These are phyloP conservation scores for Magnaporthales sp. DNA, from an alignment of 2,329 filamentous ascomycete species.

Conservation along the genomic window DNA sequence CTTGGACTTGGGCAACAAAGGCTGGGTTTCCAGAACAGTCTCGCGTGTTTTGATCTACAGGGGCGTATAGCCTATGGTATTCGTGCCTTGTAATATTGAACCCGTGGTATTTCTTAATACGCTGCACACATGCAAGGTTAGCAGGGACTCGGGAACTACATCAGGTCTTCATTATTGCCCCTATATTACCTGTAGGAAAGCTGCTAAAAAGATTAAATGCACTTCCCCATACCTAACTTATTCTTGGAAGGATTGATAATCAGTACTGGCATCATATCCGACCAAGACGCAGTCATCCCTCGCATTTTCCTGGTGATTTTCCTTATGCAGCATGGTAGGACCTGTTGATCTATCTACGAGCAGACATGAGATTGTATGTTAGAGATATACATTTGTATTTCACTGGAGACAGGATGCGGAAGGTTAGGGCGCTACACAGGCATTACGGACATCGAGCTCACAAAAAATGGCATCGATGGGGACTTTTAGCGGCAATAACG, in stretches of 20 bases:
- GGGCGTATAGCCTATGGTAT: too few species aligned
- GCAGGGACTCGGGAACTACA: neutral
- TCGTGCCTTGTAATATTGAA: neutral
- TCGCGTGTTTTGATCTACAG: neutral
- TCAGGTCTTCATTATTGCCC: neutral
- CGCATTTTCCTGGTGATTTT: too few species aligned
- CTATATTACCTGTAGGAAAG: neutral
- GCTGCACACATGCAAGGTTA: neutral
- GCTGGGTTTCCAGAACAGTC: neutral
- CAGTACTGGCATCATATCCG: constrained; percentile 19
- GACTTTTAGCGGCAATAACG: constrained; percentile 31
- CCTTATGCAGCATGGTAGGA: constrained; percentile 25
- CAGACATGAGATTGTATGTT: neutral
- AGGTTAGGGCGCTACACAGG: constrained; percentile 36
- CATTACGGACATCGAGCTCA: constrained; percentile 32
- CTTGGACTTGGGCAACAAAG: neutral
- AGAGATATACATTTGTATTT: neutral
- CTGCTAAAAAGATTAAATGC: neutral
- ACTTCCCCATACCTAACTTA: neutral
- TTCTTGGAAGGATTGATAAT: neutral
- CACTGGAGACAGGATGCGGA: constrained; percentile 33
- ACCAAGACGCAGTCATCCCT: constrained; percentile 25
- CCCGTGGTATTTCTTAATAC: neutral
- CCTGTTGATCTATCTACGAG: constrained; percentile 6
- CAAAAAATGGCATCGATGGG: constrained; percentile 29